These are phyloP conservation scores for Arthonia radiata DNA, from an alignment of 495 filamentous ascomycete genomes.

Conservation along the genomic window DNA sequence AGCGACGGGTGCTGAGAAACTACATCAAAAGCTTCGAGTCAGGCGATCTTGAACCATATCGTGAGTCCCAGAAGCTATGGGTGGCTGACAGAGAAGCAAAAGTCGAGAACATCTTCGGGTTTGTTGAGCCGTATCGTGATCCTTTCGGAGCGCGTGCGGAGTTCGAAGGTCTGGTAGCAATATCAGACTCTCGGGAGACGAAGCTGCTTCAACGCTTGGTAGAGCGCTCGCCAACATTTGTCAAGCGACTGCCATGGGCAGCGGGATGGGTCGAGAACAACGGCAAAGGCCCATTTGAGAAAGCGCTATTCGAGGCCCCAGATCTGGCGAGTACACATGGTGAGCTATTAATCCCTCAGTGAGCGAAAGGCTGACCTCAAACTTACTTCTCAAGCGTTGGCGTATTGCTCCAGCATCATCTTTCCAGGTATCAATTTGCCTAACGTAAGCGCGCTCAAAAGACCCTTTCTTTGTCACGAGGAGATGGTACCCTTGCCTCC, in stretches of 20 bases:
- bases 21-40: conserved; percentile 15
- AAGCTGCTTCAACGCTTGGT: conserved; percentile 12
- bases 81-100: conserved; percentile 15
- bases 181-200: conserved; percentile 18
- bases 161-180: conserved; percentile 21
- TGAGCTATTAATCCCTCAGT: conserved; percentile 4
- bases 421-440: conserved; percentile 19
- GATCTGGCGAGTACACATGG: conserved; percentile 20
- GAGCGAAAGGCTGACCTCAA: background rate
- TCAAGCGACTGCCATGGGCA: conserved; percentile 17
- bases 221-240: conserved; percentile 12
- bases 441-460: conserved; percentile 12
- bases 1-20: conserved; percentile 9
- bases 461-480: too few relatives aligned
- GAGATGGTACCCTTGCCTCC: too few relatives aligned
- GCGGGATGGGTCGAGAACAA: conserved; percentile 8
- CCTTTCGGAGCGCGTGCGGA: conserved; percentile 20
- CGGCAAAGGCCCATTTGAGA: conserved; percentile 21
- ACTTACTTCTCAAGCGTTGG: conserved; percentile 11
- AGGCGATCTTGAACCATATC: conserved; percentile 14
- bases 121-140: conserved; percentile 25
- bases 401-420: conserved; percentile 20
- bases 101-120: conserved; percentile 22
- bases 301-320: conserved; percentile 15
- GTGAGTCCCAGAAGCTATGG: conserved; percentile 17